phyloP scores from a whole-genome alignment of 257 asterid species.

The Craterostigma plantagineum region DNA sequence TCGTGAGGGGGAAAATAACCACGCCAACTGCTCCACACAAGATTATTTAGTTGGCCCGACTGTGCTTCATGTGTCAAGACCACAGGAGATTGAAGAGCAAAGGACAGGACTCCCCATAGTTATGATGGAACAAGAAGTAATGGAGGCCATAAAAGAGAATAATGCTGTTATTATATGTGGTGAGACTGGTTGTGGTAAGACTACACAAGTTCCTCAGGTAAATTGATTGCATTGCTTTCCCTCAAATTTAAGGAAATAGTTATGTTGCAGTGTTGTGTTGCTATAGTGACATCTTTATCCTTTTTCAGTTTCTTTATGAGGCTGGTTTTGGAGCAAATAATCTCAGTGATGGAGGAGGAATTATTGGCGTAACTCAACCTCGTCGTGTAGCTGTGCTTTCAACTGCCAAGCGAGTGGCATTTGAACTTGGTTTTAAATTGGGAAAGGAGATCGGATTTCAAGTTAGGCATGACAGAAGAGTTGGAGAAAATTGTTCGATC shows the following conservation, averaged over 20 bases:
- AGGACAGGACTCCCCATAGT: conserved; percentile 74
- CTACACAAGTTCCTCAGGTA: conserved; percentile 99
- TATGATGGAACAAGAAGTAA: conserved; percentile 96
- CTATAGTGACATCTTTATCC: not conserved
- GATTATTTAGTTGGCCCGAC: conserved; percentile 29
- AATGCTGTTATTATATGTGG: conserved; percentile 74
- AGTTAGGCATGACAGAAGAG: conserved; percentile 84
- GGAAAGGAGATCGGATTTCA: conserved; percentile 95
- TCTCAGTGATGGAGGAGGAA: conserved; percentile 34
- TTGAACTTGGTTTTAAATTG: conserved; percentile 65
- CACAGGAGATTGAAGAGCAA: conserved; percentile 55
- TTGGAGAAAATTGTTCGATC: conserved; percentile 70
- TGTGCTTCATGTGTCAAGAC: conserved; percentile 58
- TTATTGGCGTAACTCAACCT: conserved; percentile 94
- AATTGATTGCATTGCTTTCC: conserved; percentile 10
- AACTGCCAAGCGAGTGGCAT: conserved; percentile 91
- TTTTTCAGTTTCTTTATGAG: conserved; percentile 78
- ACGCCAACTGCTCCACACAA: conserved; percentile 11
- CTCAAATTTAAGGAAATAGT: not conserved
- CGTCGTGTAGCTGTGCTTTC: conserved; percentile 97
- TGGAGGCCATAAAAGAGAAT: conserved; percentile 74
- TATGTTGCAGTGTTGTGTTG: not conserved
- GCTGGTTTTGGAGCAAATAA: conserved; percentile 59
- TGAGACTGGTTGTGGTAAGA: conserved; percentile 96
- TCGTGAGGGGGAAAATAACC: conserved; percentile 12